phyloP scores from a whole-genome alignment of 371 early-diverging fungal species.

The Actinomortierella wolfii region DNA sequence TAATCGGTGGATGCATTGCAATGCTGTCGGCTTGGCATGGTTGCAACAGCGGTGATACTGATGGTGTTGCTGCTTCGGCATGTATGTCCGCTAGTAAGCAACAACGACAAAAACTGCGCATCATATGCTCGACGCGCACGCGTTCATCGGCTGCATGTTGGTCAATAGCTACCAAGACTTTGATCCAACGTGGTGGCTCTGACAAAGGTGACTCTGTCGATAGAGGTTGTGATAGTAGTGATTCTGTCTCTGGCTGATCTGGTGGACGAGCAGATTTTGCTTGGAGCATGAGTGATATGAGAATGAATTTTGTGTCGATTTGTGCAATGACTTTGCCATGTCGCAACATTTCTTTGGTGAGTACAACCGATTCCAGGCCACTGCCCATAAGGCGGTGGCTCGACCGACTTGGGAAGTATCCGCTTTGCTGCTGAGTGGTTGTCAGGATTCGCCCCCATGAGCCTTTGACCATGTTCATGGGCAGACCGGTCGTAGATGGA shows the following conservation, averaged over 20 bases:
- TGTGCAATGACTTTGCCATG: constrained; percentile 59
- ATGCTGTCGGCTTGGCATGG: constrained; percentile 1
- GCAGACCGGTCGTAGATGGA: neutral
- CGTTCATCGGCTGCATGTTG: constrained; percentile 92
- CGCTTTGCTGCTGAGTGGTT: too few relatives aligned
- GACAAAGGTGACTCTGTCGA: too few relatives aligned
- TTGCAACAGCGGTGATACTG: neutral
- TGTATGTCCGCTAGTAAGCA: too few relatives aligned
- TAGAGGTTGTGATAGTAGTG: too few relatives aligned
- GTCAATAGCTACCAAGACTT: constrained; percentile 66
- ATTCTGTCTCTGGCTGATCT: too few relatives aligned
- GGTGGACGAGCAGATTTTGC: too few relatives aligned
- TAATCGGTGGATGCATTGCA: constrained; percentile 8
- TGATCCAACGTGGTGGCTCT: too few relatives aligned
- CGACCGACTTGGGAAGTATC: too few relatives aligned
- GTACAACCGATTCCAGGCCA: neutral
- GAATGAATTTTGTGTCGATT: constrained; percentile 72
- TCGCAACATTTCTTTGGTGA: constrained; percentile 47
- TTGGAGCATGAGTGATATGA: constrained; percentile 35
- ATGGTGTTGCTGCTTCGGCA: neutral
- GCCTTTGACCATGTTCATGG: too few relatives aligned
- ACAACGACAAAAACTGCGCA: constrained; percentile 45
- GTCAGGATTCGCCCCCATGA: too few relatives aligned
- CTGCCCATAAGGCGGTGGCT: neutral
- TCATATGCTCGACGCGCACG: constrained; percentile 66